These are phyloP conservation scores for Trapa incisa DNA, from an alignment of 345 rosid species.

Conservation along the genomic window DNA sequence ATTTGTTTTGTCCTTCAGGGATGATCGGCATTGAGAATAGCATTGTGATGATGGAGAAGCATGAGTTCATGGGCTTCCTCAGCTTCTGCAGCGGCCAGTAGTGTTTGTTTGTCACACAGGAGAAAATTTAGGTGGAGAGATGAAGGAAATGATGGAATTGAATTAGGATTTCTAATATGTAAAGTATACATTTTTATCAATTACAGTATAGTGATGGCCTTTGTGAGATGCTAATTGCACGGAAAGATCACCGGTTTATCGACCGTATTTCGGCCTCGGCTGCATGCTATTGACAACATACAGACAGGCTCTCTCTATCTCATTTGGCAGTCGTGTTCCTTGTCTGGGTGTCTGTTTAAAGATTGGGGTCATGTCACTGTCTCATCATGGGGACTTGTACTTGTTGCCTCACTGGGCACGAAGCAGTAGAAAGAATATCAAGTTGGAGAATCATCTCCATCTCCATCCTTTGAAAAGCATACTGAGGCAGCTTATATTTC, in stretches of 20 bases:
- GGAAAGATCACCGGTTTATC: no score
- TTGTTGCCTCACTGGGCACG: not conserved
- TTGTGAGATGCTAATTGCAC: no score
- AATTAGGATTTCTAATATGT: no score
- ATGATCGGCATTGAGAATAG: slow-evolving; percentile 26
- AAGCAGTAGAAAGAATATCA: not conserved
- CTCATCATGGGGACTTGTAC: not conserved
- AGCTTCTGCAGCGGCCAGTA: slow-evolving; percentile 17
- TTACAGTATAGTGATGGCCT: no score
- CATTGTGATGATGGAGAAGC: slow-evolving; percentile 22
- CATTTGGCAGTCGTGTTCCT: not conserved
- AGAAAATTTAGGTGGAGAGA: no score
- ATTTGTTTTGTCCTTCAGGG: slow-evolving; percentile 15
- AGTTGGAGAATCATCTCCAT: no score
- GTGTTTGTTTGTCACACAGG: no score
- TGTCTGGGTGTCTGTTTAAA: not conserved
- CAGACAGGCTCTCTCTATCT: not conserved
- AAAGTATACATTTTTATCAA: no score
- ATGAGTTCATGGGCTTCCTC: slow-evolving; percentile 41
- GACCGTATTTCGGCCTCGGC: no score
- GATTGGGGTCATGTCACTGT: not conserved
- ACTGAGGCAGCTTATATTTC: no score
- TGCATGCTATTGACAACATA: not conserved
- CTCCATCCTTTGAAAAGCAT: no score
- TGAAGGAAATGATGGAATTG: no score